These are phyloP conservation scores for Candida morakotiae DNA, from an alignment of 805 yeast genomes.

Conservation along the genomic window DNA sequence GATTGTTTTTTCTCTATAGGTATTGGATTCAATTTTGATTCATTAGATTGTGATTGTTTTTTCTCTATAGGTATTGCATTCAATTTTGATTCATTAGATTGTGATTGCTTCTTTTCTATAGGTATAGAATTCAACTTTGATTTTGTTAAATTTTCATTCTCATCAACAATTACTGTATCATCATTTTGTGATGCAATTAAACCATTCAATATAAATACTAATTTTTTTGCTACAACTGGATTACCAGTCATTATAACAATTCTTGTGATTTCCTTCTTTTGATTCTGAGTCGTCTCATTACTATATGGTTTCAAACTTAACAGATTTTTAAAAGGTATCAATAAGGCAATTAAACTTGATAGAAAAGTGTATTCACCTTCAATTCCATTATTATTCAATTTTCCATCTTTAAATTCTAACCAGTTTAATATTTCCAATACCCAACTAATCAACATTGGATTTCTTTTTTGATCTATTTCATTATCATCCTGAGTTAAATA, in stretches of 20 bases:
- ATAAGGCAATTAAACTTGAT: conserved; percentile 44
- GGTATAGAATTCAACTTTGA: conserved; percentile 4
- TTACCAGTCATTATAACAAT: conserved; percentile 57
- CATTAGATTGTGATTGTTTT: too few relatives aligned
- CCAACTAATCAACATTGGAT: conserved; percentile 46
- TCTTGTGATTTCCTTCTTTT: conserved; percentile 34
- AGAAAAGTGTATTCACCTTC: conserved; percentile 29
- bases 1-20: neutral
- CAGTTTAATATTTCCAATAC: conserved; percentile 48
- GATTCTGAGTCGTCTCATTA: conserved; percentile 15
- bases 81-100: too few relatives aligned
- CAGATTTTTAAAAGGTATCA: conserved; percentile 37
- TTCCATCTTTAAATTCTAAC: conserved; percentile 53
- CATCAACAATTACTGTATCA: neutral
- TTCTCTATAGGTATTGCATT: conserved; percentile 1
- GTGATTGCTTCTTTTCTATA: neutral
- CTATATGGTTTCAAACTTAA: conserved; percentile 30
- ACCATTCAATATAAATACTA: conserved; percentile 51
- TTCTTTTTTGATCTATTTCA: conserved; percentile 15
- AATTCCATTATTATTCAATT: too few relatives aligned
- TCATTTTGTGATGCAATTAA: conserved; percentile 31
- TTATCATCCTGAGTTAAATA: conserved; percentile 9
- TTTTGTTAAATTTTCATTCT: neutral
- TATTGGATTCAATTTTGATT: conserved; percentile 1
- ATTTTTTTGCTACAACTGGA: conserved; percentile 56